Conservation (phyloP, 495 filamentous ascomycete species). For the Xylaria flabelliformis region DNA sequence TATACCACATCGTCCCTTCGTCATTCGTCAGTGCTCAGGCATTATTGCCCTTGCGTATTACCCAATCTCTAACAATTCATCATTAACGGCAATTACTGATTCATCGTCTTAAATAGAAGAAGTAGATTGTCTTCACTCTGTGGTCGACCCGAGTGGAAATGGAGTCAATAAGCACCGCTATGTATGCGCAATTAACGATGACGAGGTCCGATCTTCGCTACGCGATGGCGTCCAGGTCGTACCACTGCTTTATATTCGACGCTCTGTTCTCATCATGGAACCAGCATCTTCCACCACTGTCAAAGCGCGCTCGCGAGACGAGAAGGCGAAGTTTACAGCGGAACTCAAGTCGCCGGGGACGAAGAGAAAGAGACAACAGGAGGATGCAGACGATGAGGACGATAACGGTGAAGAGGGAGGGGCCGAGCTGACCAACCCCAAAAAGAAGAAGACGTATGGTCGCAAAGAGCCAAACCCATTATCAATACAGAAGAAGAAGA, state of each 20-base stretch:
- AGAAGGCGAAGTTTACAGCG: constrained; percentile 75
- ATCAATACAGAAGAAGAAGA: constrained; percentile 84
- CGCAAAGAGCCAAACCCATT: constrained; percentile 88
- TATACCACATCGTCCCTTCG: background rate
- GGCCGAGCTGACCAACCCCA: constrained; percentile 33
- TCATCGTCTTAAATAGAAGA: constrained; percentile 45
- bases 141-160: constrained; percentile 75
- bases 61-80: background rate
- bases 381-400: constrained; percentile 49
- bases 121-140: constrained; percentile 75
- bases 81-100: background rate
- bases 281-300: constrained; percentile 73
- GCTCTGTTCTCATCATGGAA: constrained; percentile 83
- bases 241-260: constrained; percentile 78
- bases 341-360: constrained; percentile 64
- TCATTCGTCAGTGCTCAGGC: background rate
- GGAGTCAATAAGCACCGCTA: constrained; percentile 88
- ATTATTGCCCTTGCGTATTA: background rate
- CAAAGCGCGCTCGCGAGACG: constrained; percentile 67
- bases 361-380: constrained; percentile 60
- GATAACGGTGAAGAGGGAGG: constrained; percentile 36
- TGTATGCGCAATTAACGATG: constrained; percentile 79
- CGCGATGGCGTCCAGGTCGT: constrained; percentile 69
- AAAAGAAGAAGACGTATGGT: constrained; percentile 65
- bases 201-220: constrained; percentile 60